Conservation (phyloP, 805 yeast species). For the Monosporozyma solicola region DNA sequence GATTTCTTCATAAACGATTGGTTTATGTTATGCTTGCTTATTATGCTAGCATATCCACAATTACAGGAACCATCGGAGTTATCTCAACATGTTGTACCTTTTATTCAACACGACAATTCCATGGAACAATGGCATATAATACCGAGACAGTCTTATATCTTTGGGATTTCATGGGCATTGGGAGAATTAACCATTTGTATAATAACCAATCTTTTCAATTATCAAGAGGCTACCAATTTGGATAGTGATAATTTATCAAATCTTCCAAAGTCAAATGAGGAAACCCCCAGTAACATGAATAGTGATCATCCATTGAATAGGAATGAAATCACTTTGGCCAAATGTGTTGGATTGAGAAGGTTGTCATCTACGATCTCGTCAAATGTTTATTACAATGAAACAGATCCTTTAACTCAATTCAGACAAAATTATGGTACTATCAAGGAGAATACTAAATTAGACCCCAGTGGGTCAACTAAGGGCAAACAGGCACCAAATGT, state of each 20-base stretch:
- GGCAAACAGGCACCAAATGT: not conserved
- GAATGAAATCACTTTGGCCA: slow-evolving; percentile 29
- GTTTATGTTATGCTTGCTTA: slow-evolving; percentile 30
- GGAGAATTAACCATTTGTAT: slow-evolving; percentile 27
- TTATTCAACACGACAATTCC: slow-evolving; percentile 1
- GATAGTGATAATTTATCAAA: not conserved
- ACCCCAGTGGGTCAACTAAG: not conserved
- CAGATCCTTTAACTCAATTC: not conserved
- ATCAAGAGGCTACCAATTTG: slow-evolving; percentile 13
- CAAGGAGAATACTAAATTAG: not conserved
- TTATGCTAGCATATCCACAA: slow-evolving; percentile 36
- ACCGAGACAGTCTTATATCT: slow-evolving; percentile 33
- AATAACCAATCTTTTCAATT: slow-evolving; percentile 18
- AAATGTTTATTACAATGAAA: slow-evolving; percentile 20
- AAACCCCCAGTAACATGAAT: not conserved
- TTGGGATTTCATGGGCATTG: slow-evolving; percentile 32
- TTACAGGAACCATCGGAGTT: slow-evolving; percentile 16
- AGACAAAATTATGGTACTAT: not conserved
- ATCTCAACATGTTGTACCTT: too few species aligned
- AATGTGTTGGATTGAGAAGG: slow-evolving; percentile 31
- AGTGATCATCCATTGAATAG: slow-evolving; percentile 10
- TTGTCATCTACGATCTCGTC: slow-evolving; percentile 28
- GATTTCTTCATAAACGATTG: slow-evolving; percentile 30
- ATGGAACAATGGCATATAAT: slow-evolving; percentile 32
- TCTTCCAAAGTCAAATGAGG: not conserved